These are phyloP conservation scores for Lanmaoa rubissima DNA, from an alignment of 768 basidiomycete species.

Conservation along the genomic window DNA sequence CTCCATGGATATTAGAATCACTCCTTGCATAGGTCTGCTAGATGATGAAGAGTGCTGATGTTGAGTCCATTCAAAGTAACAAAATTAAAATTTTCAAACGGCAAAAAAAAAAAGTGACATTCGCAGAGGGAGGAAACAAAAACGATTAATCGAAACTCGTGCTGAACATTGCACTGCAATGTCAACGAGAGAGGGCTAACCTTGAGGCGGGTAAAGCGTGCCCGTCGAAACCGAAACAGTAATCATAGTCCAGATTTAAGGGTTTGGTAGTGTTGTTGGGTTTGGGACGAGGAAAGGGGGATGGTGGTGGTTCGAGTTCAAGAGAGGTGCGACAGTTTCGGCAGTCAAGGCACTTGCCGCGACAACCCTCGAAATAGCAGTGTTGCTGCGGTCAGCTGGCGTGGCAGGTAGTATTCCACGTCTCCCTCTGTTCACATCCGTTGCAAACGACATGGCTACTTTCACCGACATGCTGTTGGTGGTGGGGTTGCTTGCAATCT, in stretches of 20 bases:
- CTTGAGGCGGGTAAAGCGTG: background rate
- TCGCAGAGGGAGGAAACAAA: background rate
- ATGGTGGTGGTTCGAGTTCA: conserved; percentile 35
- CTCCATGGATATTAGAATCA: background rate
- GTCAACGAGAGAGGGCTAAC: background rate
- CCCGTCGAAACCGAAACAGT: background rate
- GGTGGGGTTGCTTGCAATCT: conserved; percentile 45
- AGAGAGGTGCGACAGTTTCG: conserved; percentile 23
- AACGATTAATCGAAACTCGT: background rate
- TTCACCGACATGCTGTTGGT: conserved; percentile 42
- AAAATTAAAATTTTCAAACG: background rate
- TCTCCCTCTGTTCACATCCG: background rate
- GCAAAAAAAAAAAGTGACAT: background rate
- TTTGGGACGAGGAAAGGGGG: background rate
- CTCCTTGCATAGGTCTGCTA: background rate
- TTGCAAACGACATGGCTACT: conserved; percentile 31
- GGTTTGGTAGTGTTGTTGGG: background rate
- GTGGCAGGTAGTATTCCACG: background rate
- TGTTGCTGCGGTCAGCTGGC: background rate
- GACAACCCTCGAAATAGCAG: conserved; percentile 14
- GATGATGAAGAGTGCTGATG: background rate
- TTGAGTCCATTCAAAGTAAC: background rate
- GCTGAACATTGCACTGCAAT: background rate
- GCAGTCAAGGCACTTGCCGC: conserved; percentile 32
- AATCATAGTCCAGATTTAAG: background rate